phyloP scores from a whole-genome alignment of 2,329 filamentous ascomycete species.

The Teratosphaeria epicoccoides region DNA sequence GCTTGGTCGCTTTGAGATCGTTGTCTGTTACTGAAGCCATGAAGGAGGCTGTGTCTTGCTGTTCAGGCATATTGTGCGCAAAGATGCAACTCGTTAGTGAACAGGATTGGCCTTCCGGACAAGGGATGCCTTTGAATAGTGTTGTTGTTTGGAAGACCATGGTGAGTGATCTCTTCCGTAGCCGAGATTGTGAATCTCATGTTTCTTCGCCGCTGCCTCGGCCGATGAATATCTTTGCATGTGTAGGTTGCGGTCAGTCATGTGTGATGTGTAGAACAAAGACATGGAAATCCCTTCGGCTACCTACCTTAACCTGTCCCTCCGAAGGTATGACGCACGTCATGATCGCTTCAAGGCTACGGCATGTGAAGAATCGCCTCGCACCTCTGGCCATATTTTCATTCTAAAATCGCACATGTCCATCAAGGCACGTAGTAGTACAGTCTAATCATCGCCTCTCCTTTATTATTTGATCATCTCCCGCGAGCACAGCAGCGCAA shows the following conservation, averaged over 20 bases:
- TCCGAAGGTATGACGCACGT: background rate
- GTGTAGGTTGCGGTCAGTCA: no score
- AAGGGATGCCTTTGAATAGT: constrained; percentile 43
- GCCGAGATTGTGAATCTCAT: background rate
- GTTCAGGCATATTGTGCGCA: constrained; percentile 33
- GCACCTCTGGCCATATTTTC: background rate
- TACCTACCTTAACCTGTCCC: no score
- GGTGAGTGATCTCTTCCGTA: background rate
- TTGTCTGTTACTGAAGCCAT: background rate
- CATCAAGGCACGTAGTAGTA: background rate
- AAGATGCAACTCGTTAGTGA: constrained; percentile 49
- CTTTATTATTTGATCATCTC: background rate
- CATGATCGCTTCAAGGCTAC: background rate
- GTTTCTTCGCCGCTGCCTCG: background rate
- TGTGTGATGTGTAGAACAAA: background rate
- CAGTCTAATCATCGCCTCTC: background rate
- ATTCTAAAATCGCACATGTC: background rate
- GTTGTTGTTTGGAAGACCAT: constrained; percentile 41
- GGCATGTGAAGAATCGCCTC: background rate
- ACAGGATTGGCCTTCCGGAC: constrained; percentile 43
- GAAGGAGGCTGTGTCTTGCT: background rate
- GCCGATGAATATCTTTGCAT: no score
- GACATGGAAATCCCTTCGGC: no score
- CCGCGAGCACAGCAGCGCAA: background rate
- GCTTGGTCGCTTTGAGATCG: background rate